Evolutionary conservation across 73 alveolate genomes (phyloP), one percentile per base, ranked within the genome.

Genomic region (Paramecium sexaurelia): DNA sequence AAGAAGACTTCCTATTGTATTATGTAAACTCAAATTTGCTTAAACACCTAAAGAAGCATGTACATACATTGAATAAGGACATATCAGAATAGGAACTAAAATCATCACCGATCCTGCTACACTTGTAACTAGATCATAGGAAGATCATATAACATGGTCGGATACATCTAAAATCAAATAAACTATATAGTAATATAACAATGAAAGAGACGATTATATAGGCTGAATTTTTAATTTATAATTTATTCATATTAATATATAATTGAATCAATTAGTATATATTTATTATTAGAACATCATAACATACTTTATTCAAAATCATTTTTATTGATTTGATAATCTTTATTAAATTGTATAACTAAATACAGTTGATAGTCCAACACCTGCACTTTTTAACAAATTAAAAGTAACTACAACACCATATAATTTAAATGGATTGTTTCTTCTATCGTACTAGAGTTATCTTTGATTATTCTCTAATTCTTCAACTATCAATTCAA

Each of bases 21-120:
- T 99, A 91, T 96, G 96, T 68, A 96, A 95, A 82, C 96, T 97
- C 83, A 98, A 96, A 93, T 91, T 95, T 96, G 97, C 99, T 41
- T 96, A 97, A 90, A 95, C 98, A 22, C 93, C 96, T 6, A 93
- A 92, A 87, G 98, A 97, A 92, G 99, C 99, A 17, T 96, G 96
- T 92, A 91, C 92, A 43, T 92, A 92, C 73, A 92, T 94, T 51
- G 95, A 94, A 93, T 94, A 94, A 93, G 97, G 94, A 24, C 99
- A 99, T 91, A 93, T 99, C 7, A 97, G 98, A 75, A 97, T 99
- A 36, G 99, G 99, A 7, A 98, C 99, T 27, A 99, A 98, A 87
- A 92, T 97, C 75, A 95, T 96, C 82, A 98, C 99, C 35, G 98
- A 99, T 88, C 99, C 99, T 13, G 99, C 99, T 1, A 91, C 98